phyloP scores from a whole-genome alignment of 371 early-diverging fungal species.

The Lichtheimia corymbifera region DNA sequence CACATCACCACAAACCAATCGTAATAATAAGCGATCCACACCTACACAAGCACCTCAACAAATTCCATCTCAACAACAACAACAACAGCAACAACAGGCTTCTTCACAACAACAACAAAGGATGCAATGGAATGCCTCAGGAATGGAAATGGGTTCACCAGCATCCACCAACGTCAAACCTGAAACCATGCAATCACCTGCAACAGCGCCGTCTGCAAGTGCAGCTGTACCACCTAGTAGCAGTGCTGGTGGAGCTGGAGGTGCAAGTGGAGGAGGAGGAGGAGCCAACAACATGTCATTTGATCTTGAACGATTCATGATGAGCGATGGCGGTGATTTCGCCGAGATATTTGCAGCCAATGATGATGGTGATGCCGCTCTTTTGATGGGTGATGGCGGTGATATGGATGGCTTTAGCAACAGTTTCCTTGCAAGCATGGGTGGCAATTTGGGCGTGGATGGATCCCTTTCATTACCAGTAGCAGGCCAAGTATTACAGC shows the following conservation, averaged over 20 bases:
- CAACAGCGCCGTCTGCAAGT: too few species aligned
- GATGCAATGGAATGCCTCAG: slow-evolving; percentile 14
- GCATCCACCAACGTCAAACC: too few species aligned
- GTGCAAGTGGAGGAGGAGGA: background rate
- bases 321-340: slow-evolving; percentile 44
- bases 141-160: slow-evolving; percentile 32
- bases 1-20: too few species aligned
- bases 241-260: too few species aligned
- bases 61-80: too few species aligned
- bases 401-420: slow-evolving; percentile 45
- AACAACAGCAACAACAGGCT: slow-evolving; percentile 1
- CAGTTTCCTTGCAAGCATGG: slow-evolving; percentile 51
- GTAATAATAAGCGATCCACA: too few species aligned
- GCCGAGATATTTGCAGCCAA: slow-evolving; percentile 46
- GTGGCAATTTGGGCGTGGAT: slow-evolving; percentile 38
- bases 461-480: slow-evolving; percentile 14
- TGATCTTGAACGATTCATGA: slow-evolving; percentile 51
- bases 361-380: slow-evolving; percentile 37
- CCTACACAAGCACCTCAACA: too few species aligned
- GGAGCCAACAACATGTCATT: slow-evolving; percentile 25
- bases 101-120: slow-evolving; percentile 25
- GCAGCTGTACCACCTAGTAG: too few species aligned
- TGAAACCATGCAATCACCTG: too few species aligned
- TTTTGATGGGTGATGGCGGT: slow-evolving; percentile 34
- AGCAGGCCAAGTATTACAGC: slow-evolving; percentile 30